Conservation (phyloP, 1,139 yeast species). For the Nakaseomyces sp. region DNA sequence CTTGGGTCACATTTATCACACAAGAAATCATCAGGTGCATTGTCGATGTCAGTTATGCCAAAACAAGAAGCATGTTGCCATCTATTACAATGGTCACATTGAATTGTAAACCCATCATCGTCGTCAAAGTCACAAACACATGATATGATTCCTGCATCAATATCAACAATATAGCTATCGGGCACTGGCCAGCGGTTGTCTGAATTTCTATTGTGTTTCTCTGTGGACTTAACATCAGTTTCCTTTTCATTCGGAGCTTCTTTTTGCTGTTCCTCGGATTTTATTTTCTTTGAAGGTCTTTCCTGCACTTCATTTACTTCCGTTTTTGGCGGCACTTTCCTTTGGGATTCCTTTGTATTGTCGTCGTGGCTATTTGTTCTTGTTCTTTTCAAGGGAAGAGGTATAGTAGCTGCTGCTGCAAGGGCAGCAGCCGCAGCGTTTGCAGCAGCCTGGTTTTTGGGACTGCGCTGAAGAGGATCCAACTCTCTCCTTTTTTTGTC, state of each 20-base stretch:
- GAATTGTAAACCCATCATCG: slow-evolving; percentile 92
- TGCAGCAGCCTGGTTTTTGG: slow-evolving; percentile 12
- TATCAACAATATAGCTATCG: slow-evolving; percentile 52
- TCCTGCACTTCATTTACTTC: not conserved
- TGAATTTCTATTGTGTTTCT: slow-evolving; percentile 9
- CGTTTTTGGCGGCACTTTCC: not conserved
- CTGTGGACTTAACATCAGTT: slow-evolving; percentile 8
- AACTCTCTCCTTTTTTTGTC: not conserved
- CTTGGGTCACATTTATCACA: slow-evolving; percentile 75
- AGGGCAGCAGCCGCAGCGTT: slow-evolving; percentile 26
- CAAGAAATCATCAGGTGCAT: slow-evolving; percentile 74
- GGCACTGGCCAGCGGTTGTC: slow-evolving; percentile 25
- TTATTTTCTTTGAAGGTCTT: not conserved
- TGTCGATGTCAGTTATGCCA: slow-evolving; percentile 60
- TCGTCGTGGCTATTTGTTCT: slow-evolving; percentile 7
- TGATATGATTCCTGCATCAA: slow-evolving; percentile 78
- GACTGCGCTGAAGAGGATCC: not conserved
- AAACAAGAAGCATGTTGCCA: slow-evolving; percentile 95
- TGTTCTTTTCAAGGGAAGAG: slow-evolving; percentile 18
- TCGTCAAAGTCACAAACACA: slow-evolving; percentile 85
- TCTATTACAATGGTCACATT: slow-evolving; percentile 82
- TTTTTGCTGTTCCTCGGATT: not conserved
- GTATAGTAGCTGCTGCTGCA: slow-evolving; percentile 24
- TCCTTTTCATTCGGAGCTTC: not conserved
- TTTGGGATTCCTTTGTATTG: not conserved